Conservation (phyloP, 176 grass and related monocot species). For the Eleusine indica region DNA sequence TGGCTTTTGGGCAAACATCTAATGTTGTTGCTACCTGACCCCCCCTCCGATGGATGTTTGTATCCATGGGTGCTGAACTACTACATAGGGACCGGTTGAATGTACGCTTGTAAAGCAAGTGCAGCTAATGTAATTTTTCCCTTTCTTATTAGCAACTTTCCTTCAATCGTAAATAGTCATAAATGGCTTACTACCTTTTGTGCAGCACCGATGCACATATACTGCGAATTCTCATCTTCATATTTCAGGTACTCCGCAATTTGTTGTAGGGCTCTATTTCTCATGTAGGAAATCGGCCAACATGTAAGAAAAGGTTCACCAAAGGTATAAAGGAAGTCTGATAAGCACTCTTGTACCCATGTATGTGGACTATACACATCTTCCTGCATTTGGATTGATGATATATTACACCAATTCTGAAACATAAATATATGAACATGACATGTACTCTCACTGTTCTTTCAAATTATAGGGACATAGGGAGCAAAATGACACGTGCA, state of each 20-base stretch:
- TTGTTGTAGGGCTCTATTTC: slow-evolving; percentile 57
- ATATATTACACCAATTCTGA: background rate
- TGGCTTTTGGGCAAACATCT: too few species aligned
- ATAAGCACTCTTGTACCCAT: slow-evolving; percentile 62
- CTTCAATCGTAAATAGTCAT: too few species aligned
- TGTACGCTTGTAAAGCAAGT: background rate
- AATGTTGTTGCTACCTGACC: background rate
- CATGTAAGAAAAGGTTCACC: slow-evolving; percentile 59
- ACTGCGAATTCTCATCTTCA: slow-evolving; percentile 74
- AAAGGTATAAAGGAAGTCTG: slow-evolving; percentile 58
- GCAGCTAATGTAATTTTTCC: slow-evolving; percentile 3
- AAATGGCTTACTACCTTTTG: slow-evolving; percentile 57
- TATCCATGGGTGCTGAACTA: too few species aligned
- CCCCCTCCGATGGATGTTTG: too few species aligned
- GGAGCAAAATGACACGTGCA: slow-evolving; percentile 9
- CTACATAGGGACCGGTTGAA: too few species aligned
- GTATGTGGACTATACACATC: slow-evolving; percentile 57
- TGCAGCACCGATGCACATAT: slow-evolving; percentile 61
- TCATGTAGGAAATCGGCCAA: slow-evolving; percentile 64
- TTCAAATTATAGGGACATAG: slow-evolving; percentile 13
- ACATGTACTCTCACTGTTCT: background rate
- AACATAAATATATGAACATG: slow-evolving; percentile 23
- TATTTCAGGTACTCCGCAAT: slow-evolving; percentile 64
- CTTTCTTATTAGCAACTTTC: background rate
- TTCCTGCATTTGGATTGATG: slow-evolving; percentile 51